Percentiles rank a stretch among this genome's conserved stretches.
Conservation (phyloP, 2,329 filamentous ascomycete species). For the Elsinoe necatrix region DNA sequence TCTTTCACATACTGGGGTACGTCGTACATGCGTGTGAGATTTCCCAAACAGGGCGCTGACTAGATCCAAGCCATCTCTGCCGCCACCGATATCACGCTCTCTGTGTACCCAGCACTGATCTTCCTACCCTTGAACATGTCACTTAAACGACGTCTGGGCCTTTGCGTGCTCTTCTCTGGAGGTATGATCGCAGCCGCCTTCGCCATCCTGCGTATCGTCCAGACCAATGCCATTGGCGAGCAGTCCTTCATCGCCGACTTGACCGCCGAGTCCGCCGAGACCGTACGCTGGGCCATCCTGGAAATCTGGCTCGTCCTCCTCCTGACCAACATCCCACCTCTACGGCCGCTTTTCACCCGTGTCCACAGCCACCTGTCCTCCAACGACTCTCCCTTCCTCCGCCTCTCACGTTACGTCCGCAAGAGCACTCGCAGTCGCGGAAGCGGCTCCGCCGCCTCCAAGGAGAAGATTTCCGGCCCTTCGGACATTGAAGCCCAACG, state of each 20-base stretch:
- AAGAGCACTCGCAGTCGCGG: neutral
- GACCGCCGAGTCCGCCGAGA: neutral
- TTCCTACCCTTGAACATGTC: slow-evolving; percentile 8
- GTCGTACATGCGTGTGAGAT: neutral
- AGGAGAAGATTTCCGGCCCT: neutral
- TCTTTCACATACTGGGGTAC: slow-evolving; percentile 3
- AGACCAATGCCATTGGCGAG: neutral
- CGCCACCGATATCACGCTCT: neutral
- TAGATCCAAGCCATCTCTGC: neutral
- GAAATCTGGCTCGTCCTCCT: slow-evolving; percentile 6
- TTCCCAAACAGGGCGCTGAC: no score
- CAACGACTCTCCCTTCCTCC: neutral
- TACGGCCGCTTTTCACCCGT: neutral
- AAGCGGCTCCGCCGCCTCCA: neutral
- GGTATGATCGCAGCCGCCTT: neutral
- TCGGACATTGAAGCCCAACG: slow-evolving; percentile 3
- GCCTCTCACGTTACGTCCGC: slow-evolving; percentile 1
- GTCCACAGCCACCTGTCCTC: neutral
- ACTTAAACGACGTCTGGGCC: neutral
- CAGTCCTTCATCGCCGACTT: slow-evolving; percentile 3
- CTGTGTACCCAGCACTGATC: slow-evolving; percentile 1
- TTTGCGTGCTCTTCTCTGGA: slow-evolving; percentile 2
- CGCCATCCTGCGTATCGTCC: neutral
- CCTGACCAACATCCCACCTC: slow-evolving; percentile 5
- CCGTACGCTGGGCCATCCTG: slow-evolving; percentile 1